phyloP scores from a whole-genome alignment of 306 rosid genomes.

The Calophaca sinica region DNA sequence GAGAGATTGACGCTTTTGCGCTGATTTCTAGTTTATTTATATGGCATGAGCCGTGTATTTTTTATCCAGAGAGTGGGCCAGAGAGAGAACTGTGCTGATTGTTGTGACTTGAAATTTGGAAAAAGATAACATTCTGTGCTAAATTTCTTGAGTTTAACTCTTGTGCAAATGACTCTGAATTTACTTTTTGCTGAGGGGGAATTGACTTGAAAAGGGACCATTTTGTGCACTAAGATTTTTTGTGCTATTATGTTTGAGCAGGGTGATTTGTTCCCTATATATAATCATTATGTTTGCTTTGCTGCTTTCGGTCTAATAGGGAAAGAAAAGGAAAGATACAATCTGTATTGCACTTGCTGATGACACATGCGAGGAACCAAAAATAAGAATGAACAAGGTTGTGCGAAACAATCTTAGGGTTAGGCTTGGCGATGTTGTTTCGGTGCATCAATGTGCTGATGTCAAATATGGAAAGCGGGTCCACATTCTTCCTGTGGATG shows the following conservation, averaged over 20 bases:
- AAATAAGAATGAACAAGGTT: conserved; percentile 95
- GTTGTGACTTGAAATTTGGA: not conserved
- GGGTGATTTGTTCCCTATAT: not conserved
- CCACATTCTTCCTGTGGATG: conserved; percentile 93
- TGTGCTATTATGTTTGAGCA: conserved; percentile 19
- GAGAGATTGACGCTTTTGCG: not conserved
- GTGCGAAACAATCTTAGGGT: conserved; percentile 92
- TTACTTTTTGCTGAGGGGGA: not conserved
- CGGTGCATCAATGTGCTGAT: conserved; percentile 93
- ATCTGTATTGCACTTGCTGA: conserved; percentile 95
- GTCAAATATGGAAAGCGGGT: conserved; percentile 94
- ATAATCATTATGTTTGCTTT: conserved; percentile 18
- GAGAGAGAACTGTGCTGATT: conserved; percentile 11
- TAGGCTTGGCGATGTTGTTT: conserved; percentile 95
- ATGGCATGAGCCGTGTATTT: not conserved
- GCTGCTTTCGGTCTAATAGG: conserved; percentile 56
- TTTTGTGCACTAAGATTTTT: not conserved
- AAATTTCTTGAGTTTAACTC: not conserved
- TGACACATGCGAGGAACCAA: conserved; percentile 86
- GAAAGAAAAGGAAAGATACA: conserved; percentile 90
- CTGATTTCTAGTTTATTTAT: not conserved
- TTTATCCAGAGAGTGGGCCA: not conserved
- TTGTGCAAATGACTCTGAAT: not conserved
- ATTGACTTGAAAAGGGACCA: conserved; percentile 3
- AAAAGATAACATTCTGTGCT: not conserved